A percentile compares a stretch with the other conserved stretches of the same genome.
phyloP scores from a whole-genome alignment of 2,329 filamentous ascomycete genomes.

The Rugonectria rugulosa region DNA sequence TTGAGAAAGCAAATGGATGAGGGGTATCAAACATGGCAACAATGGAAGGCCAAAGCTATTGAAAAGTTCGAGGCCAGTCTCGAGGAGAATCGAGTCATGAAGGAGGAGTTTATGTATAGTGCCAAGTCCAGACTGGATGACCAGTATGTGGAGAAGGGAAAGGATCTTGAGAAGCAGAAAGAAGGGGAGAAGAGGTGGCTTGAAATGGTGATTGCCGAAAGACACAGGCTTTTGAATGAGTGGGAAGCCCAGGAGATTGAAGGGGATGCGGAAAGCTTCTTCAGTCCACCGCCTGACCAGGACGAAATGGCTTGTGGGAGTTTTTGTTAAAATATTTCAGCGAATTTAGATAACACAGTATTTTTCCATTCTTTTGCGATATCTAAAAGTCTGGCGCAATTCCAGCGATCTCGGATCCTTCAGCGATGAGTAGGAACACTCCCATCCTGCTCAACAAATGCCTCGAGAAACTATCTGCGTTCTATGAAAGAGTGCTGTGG shows the following conservation, averaged over 20 bases:
- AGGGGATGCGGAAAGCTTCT: conserved; percentile 46
- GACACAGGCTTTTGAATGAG: conserved; percentile 50
- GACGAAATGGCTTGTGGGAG: too few relatives aligned
- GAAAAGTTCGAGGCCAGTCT: conserved; percentile 44
- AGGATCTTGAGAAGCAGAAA: conserved; percentile 44
- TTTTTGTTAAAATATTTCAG: too few relatives aligned
- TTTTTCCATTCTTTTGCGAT: too few relatives aligned
- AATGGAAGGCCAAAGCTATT: conserved; percentile 51
- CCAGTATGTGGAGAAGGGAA: conserved; percentile 39
- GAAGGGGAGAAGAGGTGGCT: conserved; percentile 58
- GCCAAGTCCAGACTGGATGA: conserved; percentile 43
- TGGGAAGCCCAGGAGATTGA: conserved; percentile 54
- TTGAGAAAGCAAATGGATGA: conserved; percentile 52
- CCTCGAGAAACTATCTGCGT: too few relatives aligned
- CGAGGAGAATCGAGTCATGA: conserved; percentile 49
- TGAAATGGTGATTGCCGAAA: conserved; percentile 52
- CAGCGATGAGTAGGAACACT: too few relatives aligned
- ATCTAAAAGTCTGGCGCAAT: too few relatives aligned
- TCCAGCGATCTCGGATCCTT: too few relatives aligned
- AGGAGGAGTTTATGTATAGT: conserved; percentile 54
- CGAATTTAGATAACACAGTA: too few relatives aligned
- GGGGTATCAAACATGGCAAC: conserved; percentile 49
- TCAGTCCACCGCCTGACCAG: too few relatives aligned
- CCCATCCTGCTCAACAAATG: too few relatives aligned
- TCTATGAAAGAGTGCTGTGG: too few relatives aligned